Base-by-base conservation (phyloP, 2,329 filamentous ascomycete genomes). In the Acarospora socialis region DNA sequence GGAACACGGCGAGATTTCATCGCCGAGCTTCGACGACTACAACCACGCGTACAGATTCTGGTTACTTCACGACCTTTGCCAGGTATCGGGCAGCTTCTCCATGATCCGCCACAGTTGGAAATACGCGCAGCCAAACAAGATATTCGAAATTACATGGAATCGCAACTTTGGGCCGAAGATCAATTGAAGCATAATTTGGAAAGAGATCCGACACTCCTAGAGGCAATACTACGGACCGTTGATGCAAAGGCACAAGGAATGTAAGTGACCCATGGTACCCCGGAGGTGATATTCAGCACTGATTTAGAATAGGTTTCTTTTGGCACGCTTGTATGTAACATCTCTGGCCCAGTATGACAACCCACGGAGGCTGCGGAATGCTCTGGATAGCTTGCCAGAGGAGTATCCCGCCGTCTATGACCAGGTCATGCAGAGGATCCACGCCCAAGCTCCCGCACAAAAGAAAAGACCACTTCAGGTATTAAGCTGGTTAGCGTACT, bases 31-130 rank as follows among this genome's bases (percentile, higher is more conserved):
- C 23, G 16, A 15, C 12, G 16, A 15, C 7, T 25, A 15, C 23
- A 12, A 25, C 8, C 23, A 25, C 5, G 2, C 8, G 16, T 28
- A 7, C 28, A 29, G 14, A 13, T 35, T 1, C 21, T 38, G 19
- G 20, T 31, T 4, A 35, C 32, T 8, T 34, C 32, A 12, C 35
- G 35, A 7, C 22, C 12, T 13, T 22, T 32, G 3, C 13, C 33
- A 10, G 12, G 35, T 10, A 24, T 33, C 4, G 19, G 4, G 20
- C 3, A 9, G 4, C n/a, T n/a, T 9, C 13, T 38, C 21, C 7
- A 12, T 10, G 14, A 19, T 7, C 5, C 28, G 5, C 17, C 16
- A 16, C 28, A 19, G 17, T n/a, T 30, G 16, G 14, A 27, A 7
- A 32, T 38, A 5, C 8, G 13, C 8, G 28, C 35, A n/a, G 17